phyloP scores from a whole-genome alignment of 2,329 filamentous ascomycete genomes.

The Pseudopithomyces chartarum region DNA sequence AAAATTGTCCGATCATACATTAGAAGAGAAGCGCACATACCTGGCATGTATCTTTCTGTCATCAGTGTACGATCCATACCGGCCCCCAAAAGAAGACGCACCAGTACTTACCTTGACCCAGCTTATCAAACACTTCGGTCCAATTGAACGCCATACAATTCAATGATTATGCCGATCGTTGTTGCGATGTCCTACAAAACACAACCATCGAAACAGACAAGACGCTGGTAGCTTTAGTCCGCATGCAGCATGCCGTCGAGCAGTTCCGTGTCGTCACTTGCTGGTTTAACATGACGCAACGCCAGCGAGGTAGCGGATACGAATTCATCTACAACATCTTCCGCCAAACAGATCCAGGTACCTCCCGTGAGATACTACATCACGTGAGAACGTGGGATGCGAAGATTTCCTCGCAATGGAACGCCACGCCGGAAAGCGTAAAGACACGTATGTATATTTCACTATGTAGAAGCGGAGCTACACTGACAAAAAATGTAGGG shows the following conservation, averaged over 20 bases:
- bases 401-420: slow-evolving; percentile 11
- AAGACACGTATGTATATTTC: slow-evolving; percentile 9
- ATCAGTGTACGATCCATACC: slow-evolving; percentile 10
- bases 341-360: background rate
- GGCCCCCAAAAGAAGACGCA: background rate
- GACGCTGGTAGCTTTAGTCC: slow-evolving; percentile 8
- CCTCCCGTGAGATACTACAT: background rate
- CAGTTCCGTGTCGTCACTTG: slow-evolving; percentile 10
- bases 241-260: slow-evolving; percentile 14
- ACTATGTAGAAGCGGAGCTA: background rate
- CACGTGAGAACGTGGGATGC: slow-evolving; percentile 12
- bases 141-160: slow-evolving; percentile 15
- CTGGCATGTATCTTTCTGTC: slow-evolving; percentile 19
- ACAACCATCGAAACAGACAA: slow-evolving; percentile 10
- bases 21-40: slow-evolving; percentile 16
- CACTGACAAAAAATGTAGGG: slow-evolving; percentile 1
- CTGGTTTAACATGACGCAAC: slow-evolving; percentile 7
- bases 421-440: slow-evolving; percentile 6
- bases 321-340: slow-evolving; percentile 3
- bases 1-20: slow-evolving; percentile 9
- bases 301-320: background rate
- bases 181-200: slow-evolving; percentile 8
- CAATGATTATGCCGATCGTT: slow-evolving; percentile 13
- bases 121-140: slow-evolving; percentile 11
- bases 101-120: background rate